phyloP scores from a whole-genome alignment of 2,329 filamentous ascomycete genomes.

The Beauveria scarabaeidicola region DNA sequence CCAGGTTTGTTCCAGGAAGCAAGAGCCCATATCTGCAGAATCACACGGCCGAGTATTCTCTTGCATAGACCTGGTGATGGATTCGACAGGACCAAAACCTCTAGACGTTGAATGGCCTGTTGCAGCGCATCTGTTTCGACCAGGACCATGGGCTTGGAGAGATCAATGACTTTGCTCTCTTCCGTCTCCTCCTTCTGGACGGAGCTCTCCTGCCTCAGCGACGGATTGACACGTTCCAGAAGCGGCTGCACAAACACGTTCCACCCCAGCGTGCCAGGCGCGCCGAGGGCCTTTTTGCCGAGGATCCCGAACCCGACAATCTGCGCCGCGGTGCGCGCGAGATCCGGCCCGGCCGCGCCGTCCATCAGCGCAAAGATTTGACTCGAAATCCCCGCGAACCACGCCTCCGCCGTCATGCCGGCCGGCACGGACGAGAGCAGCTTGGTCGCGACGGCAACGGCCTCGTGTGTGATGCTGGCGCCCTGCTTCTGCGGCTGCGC shows the following conservation, averaged over 20 bases:
- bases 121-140: conserved; percentile 40
- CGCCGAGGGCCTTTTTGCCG: conserved; percentile 53
- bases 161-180: conserved; percentile 34
- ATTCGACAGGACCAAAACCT: conserved; percentile 50
- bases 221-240: conserved; percentile 41
- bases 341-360: conserved; percentile 32
- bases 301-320: conserved; percentile 51
- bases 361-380: conserved; percentile 57
- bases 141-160: conserved; percentile 35
- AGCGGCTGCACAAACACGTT: conserved; percentile 51
- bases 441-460: conserved; percentile 53
- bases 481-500: conserved; percentile 45
- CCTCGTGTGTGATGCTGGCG: conserved; percentile 59
- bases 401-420: conserved; percentile 43
- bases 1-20: conserved; percentile 39
- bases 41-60: conserved; percentile 48
- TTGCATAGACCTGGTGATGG: conserved; percentile 58
- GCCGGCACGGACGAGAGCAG: conserved; percentile 53
- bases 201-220: conserved; percentile 16
- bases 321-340: conserved; percentile 29
- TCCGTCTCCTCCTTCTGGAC: conserved; percentile 17
- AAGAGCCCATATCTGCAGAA: conserved; percentile 56
- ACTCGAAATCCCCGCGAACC: conserved; percentile 52
- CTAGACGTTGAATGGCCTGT: conserved; percentile 45
- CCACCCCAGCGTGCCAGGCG: conserved; percentile 56